Evolutionary conservation across 2,329 filamentous ascomycete genomes (phyloP), one percentile per base, ranked within the genome.

Genomic region (Chlorencoelia australis): DNA sequence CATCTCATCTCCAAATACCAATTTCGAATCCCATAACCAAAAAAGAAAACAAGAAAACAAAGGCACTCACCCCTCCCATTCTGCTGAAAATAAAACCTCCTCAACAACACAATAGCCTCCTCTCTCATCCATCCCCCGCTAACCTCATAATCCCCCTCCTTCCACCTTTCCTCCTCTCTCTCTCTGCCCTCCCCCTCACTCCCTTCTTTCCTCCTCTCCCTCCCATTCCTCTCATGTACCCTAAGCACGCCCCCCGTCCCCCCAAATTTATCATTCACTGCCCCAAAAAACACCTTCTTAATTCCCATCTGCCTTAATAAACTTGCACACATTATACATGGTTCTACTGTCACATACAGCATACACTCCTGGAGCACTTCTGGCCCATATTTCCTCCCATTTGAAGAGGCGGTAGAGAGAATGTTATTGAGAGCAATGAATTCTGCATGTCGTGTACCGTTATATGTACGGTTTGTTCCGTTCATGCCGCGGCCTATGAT

Each of bases 311-410:
- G 93, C 34, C 87, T 77, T 33, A 98, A 71, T 35, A 93, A 76
- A 5, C 87, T 93, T 9, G 91, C 91, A 57, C 91, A 98, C 91
- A 98, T 98, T 64, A 98, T 86, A 59, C 91, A 98, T 4, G 91
- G 91, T 62, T 98, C 93, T 36, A 98, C 89, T 0, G 91, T 98
- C 32, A 98, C 91, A 60, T 98, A 98, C 34, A 98, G 74, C 53
- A 82, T 77, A 49, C 71, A 71, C 46, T 88, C 74, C 25, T 66
- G 67, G 48, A 96, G 68, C 44, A 89, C 73, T 9, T 69, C 71
- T 21, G 75, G 71, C 35, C 32, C 34, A 19, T 50, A 49, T 14
- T 21, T 80, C 71, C 47, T 91, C 71, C 14, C 18, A 11, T 26
- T 20, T 35, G n/a, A 15, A 62, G 69, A 69, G 22, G 73, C 57